Conservation (phyloP, 371 early-diverging fungal genomes). For the Smittium culicis region DNA sequence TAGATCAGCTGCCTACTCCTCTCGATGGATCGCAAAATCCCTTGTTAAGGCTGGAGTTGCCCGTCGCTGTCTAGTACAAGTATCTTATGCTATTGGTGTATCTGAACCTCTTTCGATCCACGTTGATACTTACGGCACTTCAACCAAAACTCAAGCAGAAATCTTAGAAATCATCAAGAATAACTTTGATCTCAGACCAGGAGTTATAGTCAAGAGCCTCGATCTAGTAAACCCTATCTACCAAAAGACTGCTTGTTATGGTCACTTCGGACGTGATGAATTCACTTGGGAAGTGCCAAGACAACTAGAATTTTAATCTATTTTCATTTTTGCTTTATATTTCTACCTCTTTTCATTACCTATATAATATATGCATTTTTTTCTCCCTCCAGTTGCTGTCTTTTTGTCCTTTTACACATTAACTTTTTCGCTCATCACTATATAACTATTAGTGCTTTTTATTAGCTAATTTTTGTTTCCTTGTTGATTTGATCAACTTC, state of each 20-base stretch:
- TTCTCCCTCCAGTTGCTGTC: constrained; percentile 1
- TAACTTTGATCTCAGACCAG: constrained; percentile 98
- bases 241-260: constrained; percentile 93
- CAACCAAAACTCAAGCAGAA: constrained; percentile 73
- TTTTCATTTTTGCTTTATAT: neutral
- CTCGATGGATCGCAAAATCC: constrained; percentile 97
- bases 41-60: constrained; percentile 88
- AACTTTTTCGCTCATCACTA: no score
- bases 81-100: constrained; percentile 99
- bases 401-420: no score
- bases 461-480: no score
- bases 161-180: constrained; percentile 84
- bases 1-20: constrained; percentile 98
- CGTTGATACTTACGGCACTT: constrained; percentile 96
- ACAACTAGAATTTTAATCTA: constrained; percentile 58
- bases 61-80: constrained; percentile 90
- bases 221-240: constrained; percentile 97
- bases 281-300: constrained; percentile 96
- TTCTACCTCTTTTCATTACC: neutral
- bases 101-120: constrained; percentile 94
- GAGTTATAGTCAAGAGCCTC: constrained; percentile 94
- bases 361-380: neutral
- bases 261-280: constrained; percentile 96
- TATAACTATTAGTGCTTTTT: no score
- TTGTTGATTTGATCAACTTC: no score